Conservation (phyloP, 2,329 filamentous ascomycete genomes). For the Fusarium dimerum region DNA sequence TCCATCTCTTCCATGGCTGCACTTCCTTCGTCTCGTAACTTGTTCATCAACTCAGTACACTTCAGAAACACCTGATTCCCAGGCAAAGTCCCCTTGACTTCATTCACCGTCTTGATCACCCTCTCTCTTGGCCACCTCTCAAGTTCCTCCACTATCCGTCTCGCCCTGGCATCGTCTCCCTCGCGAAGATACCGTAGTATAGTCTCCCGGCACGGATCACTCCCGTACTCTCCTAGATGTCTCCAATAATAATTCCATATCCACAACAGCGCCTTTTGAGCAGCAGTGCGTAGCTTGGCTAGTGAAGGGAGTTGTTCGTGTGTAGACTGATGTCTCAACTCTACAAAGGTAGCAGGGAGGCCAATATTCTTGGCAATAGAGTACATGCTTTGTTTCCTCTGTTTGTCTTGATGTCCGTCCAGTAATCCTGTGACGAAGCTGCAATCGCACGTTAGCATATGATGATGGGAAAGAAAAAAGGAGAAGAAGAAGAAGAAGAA, state of each 20-base stretch:
- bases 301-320: constrained; percentile 85
- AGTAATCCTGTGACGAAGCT: constrained; percentile 81
- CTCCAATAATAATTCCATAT: constrained; percentile 90
- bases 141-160: constrained; percentile 32
- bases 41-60: constrained; percentile 45
- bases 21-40: constrained; percentile 29
- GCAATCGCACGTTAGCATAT: constrained; percentile 3
- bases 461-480: neutral
- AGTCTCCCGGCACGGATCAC: constrained; percentile 35
- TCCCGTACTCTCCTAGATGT: constrained; percentile 39
- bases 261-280: constrained; percentile 74
- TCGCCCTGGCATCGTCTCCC: constrained; percentile 30
- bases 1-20: constrained; percentile 3
- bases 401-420: constrained; percentile 70
- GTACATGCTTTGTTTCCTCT: constrained; percentile 72
- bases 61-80: constrained; percentile 47
- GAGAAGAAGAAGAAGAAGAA: too few species aligned
- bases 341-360: constrained; percentile 78
- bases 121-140: constrained; percentile 37
- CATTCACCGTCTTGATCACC: constrained; percentile 40
- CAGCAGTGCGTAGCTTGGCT: constrained; percentile 68
- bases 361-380: constrained; percentile 67
- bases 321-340: constrained; percentile 85
- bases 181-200: constrained; percentile 43
- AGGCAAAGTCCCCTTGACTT: constrained; percentile 41